Evolutionary conservation across 163 green algal species (phyloP).

Genomic region (Scenedesmus sp.): DNA sequence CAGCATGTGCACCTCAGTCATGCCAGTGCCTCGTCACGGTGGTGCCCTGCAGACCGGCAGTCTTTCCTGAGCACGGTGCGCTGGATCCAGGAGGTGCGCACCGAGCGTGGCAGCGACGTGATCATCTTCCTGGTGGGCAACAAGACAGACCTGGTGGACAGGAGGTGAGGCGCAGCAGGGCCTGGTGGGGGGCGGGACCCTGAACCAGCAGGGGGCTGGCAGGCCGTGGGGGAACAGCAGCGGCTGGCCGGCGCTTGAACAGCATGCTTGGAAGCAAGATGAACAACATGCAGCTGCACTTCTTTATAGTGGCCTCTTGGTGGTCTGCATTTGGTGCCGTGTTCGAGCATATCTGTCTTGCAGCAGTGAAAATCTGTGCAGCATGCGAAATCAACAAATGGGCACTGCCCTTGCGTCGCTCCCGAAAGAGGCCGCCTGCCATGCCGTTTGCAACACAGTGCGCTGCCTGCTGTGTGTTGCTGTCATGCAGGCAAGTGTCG

Average conservation of each 20-base stretch:
- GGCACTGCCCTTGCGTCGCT: too few species aligned
- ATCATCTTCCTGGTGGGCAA: conserved; percentile 99
- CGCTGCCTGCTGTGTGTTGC: neutral
- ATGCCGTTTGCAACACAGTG: neutral
- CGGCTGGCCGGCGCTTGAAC: neutral
- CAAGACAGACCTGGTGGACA: conserved; percentile 99
- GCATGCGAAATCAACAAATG: too few species aligned
- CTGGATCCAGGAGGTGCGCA: conserved; percentile 98
- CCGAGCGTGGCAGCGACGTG: conserved; percentile 97
- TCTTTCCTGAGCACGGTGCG: conserved; percentile 97
- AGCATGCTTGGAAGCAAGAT: neutral
- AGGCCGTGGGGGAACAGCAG: neutral
- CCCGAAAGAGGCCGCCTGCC: too few species aligned
- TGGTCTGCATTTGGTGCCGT: too few species aligned
- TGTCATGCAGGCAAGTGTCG: conserved; percentile 91
- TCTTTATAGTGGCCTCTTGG: too few species aligned
- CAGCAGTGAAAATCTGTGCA: too few species aligned
- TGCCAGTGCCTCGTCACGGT: neutral
- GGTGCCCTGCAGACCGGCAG: conserved; percentile 81
- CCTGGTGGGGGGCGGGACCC: too few species aligned
- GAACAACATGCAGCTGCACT: neutral
- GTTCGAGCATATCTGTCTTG: too few species aligned
- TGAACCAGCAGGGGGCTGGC: neutral
- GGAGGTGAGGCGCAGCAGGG: conserved; percentile 76
- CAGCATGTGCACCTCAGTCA: neutral